Conservation (phyloP, 371 early-diverging fungal species). For the Nematocida minor region DNA sequence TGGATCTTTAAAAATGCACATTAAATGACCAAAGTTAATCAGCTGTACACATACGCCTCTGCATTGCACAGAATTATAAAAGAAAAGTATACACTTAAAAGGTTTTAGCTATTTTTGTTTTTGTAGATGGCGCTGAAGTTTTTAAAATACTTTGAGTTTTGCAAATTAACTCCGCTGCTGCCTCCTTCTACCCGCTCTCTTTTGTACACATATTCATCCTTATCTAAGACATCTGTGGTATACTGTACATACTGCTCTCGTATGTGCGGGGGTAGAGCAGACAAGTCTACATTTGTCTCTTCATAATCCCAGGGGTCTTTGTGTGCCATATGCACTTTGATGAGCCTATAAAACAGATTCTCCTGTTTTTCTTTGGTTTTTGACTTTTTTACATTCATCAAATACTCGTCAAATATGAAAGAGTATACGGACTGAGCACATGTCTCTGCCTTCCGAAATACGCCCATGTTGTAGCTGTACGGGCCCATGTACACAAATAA, state of each 20-base stretch:
- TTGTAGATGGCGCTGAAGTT: background rate
- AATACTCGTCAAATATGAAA: constrained; percentile 32
- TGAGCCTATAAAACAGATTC: constrained; percentile 23
- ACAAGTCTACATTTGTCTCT: background rate
- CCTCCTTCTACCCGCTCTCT: background rate
- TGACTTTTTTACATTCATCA: background rate
- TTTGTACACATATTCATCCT: background rate
- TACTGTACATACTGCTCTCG: constrained; percentile 9
- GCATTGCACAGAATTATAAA: too few species aligned
- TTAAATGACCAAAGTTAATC: too few species aligned
- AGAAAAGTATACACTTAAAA: too few species aligned
- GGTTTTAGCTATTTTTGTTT: background rate
- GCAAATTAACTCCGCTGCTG: background rate
- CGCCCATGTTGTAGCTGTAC: constrained; percentile 9
- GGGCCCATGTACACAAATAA: constrained; percentile 2
- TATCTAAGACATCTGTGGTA: background rate
- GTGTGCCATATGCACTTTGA: background rate
- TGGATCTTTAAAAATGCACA: too few species aligned
- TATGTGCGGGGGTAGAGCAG: constrained; percentile 11
- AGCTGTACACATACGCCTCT: too few species aligned
- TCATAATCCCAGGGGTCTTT: background rate
- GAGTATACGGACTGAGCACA: too few species aligned
- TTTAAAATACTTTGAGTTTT: background rate
- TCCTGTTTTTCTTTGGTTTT: background rate
- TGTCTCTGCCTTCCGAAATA: background rate